Conservation (phyloP, 768 basidiomycete genomes). For the Leccinum truebloodii region DNA sequence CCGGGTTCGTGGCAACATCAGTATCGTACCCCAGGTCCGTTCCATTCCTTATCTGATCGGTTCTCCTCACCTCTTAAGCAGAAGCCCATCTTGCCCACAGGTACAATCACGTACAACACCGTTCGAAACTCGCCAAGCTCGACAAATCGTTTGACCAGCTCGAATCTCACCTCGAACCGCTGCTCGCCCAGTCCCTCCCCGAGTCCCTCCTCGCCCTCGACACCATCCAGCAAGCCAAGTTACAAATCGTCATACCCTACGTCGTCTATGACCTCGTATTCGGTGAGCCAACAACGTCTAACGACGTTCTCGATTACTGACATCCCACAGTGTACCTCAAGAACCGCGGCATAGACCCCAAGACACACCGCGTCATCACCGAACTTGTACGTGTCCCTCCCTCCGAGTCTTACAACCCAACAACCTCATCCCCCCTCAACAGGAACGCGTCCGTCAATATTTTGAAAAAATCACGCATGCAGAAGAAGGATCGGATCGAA, state of each 20-base stretch:
- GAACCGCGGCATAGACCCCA: constrained; percentile 76
- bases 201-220: constrained; percentile 63
- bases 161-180: constrained; percentile 52
- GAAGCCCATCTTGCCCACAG: constrained; percentile 88
- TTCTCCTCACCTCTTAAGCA: background rate
- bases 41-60: background rate
- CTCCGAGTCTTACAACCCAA: background rate
- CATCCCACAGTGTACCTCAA: constrained; percentile 78
- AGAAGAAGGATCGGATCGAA: constrained; percentile 58
- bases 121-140: background rate
- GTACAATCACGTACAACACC: constrained; percentile 90
- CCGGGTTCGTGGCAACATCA: constrained; percentile 80
- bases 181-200: constrained; percentile 54
- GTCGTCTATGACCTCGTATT: constrained; percentile 84
- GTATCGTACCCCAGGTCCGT: constrained; percentile 83
- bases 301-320: background rate
- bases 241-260: constrained; percentile 80
- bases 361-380: constrained; percentile 70
- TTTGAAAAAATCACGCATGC: constrained; percentile 49
- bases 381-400: constrained; percentile 42
- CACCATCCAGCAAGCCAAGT: constrained; percentile 77
- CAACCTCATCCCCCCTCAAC: no score
- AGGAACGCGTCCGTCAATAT: constrained; percentile 75
- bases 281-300: constrained; percentile 46
- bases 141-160: no score